Evolutionary conservation across 2,329 filamentous ascomycete genomes (phyloP).

Genomic region (Ophiostoma himal-ulmi): DNA sequence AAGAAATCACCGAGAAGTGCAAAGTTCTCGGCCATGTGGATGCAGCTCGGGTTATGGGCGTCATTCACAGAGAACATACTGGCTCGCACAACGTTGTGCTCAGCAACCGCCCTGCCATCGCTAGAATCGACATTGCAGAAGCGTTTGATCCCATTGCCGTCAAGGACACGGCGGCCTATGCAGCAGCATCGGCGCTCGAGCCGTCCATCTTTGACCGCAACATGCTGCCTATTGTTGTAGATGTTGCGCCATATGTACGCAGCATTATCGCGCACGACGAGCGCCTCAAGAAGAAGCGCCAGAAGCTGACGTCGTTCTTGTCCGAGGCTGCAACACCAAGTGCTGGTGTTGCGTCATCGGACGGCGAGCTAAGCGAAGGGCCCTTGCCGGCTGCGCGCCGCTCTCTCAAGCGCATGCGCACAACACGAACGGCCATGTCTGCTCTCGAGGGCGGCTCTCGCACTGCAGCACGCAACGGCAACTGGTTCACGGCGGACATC

Average conservation of each 20-base stretch:
- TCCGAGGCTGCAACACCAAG: conserved; percentile 35
- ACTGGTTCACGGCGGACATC: conserved; percentile 58
- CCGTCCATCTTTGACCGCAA: conserved; percentile 73
- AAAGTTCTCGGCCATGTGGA: conserved; percentile 28
- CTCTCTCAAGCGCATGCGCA: conserved; percentile 52
- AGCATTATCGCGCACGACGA: conserved; percentile 73
- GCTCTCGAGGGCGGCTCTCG: conserved; percentile 64
- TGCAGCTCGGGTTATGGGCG: conserved; percentile 34
- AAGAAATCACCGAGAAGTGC: background rate
- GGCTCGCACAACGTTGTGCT: conserved; percentile 34
- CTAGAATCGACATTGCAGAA: conserved; percentile 48
- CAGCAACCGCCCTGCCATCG: conserved; percentile 31
- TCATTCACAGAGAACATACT: conserved; percentile 38
- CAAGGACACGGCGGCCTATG: conserved; percentile 20
- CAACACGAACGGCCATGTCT: conserved; percentile 61
- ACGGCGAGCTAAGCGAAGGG: conserved; percentile 27
- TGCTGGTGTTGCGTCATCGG: conserved; percentile 24
- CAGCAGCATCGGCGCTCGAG: conserved; percentile 40
- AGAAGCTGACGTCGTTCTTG: conserved; percentile 50
- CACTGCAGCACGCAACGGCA: conserved; percentile 55
- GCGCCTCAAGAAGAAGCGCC: conserved; percentile 60
- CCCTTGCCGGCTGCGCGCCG: background rate
- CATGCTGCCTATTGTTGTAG: conserved; percentile 58
- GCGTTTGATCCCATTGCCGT: conserved; percentile 58
- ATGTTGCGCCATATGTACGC: conserved; percentile 87